Evolutionary conservation across 2,329 filamentous ascomycete genomes (phyloP).

Genomic region (Penicillium sp.): DNA sequence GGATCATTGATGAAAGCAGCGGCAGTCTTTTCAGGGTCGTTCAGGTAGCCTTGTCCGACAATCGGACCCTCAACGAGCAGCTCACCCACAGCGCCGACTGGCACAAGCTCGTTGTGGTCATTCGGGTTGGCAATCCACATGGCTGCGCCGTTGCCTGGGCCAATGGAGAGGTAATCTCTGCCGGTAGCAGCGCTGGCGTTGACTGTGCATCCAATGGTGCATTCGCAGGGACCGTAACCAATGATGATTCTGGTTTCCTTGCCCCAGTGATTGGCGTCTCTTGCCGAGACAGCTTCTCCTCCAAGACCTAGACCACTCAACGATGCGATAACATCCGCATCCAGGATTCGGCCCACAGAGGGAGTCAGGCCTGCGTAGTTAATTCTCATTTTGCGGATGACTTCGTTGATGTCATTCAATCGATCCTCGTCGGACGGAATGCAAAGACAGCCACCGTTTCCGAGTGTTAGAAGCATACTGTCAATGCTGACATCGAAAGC

Average conservation of each 20-base stretch:
- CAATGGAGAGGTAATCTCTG: conserved; percentile 34
- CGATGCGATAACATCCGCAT: conserved; percentile 35
- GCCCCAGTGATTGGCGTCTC: conserved; percentile 37
- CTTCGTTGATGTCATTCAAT: conserved; percentile 42
- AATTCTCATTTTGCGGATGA: conserved; percentile 44
- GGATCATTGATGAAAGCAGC: conserved; percentile 33
- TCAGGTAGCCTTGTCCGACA: conserved; percentile 41
- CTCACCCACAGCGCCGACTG: conserved; percentile 43
- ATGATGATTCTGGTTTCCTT: conserved; percentile 39
- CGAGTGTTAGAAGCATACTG: conserved; percentile 49
- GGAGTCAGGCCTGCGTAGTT: conserved; percentile 54
- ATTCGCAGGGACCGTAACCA: conserved; percentile 39
- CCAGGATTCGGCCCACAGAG: conserved; percentile 45
- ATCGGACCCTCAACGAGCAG: conserved; percentile 42
- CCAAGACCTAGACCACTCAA: conserved; percentile 37
- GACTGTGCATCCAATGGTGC: conserved; percentile 35
- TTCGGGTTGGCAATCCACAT: conserved; percentile 37
- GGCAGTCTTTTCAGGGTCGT: conserved; percentile 32
- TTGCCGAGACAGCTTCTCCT: conserved; percentile 38
- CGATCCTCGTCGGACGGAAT: conserved; percentile 47
- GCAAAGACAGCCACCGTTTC: conserved; percentile 52
- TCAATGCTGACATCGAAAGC: conserved; percentile 47
- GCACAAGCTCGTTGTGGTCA: conserved; percentile 31
- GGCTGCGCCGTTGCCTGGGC: conserved; percentile 28
- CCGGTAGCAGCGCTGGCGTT: conserved; percentile 30